These are phyloP conservation scores for Salvia rosmarinus DNA, from an alignment of 257 asterid genomes.

Conservation along the genomic window DNA sequence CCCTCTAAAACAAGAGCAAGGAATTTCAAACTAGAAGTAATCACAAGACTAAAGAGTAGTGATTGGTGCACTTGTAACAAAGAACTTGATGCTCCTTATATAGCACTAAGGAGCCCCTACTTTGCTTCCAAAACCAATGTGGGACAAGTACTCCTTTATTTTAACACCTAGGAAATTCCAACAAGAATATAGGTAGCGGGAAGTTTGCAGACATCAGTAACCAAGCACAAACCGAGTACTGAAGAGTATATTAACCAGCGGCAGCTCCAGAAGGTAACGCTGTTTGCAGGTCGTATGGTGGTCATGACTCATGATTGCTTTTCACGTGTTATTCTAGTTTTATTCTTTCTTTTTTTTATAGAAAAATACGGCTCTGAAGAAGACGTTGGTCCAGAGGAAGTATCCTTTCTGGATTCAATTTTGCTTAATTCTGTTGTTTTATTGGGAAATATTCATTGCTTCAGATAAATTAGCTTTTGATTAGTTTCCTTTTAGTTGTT, in stretches of 20 bases:
- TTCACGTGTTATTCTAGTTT: conserved; percentile 21
- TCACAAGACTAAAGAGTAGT: too few species aligned
- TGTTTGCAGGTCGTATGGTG: conserved; percentile 8
- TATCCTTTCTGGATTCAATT: conserved; percentile 54
- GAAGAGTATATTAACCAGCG: conserved; percentile 46
- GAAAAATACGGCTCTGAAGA: conserved; percentile 62
- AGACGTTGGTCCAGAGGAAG: conserved; percentile 71
- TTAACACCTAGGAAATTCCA: too few species aligned
- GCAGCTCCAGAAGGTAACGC: conserved; percentile 60
- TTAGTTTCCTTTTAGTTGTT: not conserved
- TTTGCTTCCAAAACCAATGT: too few species aligned
- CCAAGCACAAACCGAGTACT: conserved; percentile 47
- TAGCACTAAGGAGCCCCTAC: too few species aligned
- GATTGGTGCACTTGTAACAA: too few species aligned
- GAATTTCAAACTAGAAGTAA: too few species aligned
- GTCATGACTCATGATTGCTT: conserved; percentile 2
- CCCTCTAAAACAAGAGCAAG: too few species aligned
- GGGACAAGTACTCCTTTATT: too few species aligned
- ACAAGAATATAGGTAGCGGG: conserved; percentile 47
- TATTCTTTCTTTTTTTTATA: conserved; percentile 31
- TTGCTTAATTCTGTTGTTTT: conserved; percentile 15
- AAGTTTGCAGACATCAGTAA: conserved; percentile 75
- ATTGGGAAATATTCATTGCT: not conserved
- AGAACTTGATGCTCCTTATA: too few species aligned
- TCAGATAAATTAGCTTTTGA: not conserved